A percentile compares a stretch with the other conserved stretches of the same genome.
Evolutionary conservation across 2,329 filamentous ascomycete genomes (phyloP).

Genomic region (Elsinoe perseae): DNA sequence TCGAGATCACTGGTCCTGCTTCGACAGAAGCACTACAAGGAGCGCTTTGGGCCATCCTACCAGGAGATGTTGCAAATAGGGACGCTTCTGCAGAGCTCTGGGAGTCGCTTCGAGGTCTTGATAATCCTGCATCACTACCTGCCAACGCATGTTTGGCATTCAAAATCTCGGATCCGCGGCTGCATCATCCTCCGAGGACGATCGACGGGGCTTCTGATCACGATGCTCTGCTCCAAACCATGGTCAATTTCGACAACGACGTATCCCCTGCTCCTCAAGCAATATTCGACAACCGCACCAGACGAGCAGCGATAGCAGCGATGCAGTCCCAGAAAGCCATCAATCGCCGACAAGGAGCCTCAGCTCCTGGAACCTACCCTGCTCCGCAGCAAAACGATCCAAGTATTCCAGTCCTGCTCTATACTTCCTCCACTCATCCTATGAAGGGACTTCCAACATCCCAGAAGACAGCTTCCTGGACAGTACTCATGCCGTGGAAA

Average conservation of each 20-base stretch:
- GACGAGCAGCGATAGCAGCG: slow-evolving; percentile 57
- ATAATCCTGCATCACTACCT: slow-evolving; percentile 63
- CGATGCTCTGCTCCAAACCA: slow-evolving; percentile 46
- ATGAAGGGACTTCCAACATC: neutral
- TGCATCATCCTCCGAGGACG: slow-evolving; percentile 64
- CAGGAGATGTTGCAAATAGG: slow-evolving; percentile 23
- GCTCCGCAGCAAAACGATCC: slow-evolving; percentile 56
- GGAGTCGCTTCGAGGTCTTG: slow-evolving; percentile 48
- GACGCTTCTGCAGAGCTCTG: slow-evolving; percentile 35
- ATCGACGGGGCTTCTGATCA: slow-evolving; percentile 32
- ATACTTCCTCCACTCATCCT: slow-evolving; percentile 43
- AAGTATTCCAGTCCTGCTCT: slow-evolving; percentile 66
- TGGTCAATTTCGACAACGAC: slow-evolving; percentile 58
- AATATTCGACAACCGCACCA: slow-evolving; percentile 61
- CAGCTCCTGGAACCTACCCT: slow-evolving; percentile 56
- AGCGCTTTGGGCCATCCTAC: slow-evolving; percentile 49
- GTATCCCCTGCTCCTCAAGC: slow-evolving; percentile 26
- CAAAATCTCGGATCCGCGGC: slow-evolving; percentile 66
- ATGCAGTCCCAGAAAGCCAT: slow-evolving; percentile 71
- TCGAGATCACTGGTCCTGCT: slow-evolving; percentile 62
- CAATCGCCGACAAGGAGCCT: slow-evolving; percentile 63
- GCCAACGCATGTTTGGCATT: slow-evolving; percentile 64
- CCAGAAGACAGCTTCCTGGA: slow-evolving; percentile 62
- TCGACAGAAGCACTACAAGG: slow-evolving; percentile 71
- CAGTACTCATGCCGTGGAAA: slow-evolving; percentile 79